A percentile compares a stretch with the other conserved stretches of the same genome.
Conservation (phyloP, 805 yeast genomes). For the Komagataella populi region DNA sequence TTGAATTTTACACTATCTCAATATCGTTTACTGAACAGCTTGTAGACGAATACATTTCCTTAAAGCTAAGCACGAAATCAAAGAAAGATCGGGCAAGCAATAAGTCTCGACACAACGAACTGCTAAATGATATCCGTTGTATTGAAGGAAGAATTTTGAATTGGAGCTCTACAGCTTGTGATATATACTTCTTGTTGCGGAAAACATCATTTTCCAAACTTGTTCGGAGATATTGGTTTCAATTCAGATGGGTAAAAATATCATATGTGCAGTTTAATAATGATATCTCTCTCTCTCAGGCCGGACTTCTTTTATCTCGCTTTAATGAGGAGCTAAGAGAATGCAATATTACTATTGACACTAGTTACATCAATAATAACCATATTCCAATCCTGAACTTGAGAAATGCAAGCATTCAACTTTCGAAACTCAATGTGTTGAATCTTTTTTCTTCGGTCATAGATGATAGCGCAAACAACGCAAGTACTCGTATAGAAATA, state of each 20-base stretch:
- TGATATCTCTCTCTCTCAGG: constrained; percentile 17
- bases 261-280: constrained; percentile 28
- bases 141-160: background rate
- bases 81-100: constrained; percentile 8
- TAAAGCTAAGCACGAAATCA: constrained; percentile 11
- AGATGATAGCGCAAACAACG: background rate
- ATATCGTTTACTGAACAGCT: constrained; percentile 29
- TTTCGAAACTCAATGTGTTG: constrained; percentile 60
- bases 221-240: constrained; percentile 7
- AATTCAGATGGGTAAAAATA: constrained; percentile 36
- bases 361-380: constrained; percentile 43
- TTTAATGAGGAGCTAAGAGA: constrained; percentile 9
- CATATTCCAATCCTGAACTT: constrained; percentile 42
- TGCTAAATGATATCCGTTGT: constrained; percentile 2
- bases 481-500: background rate
- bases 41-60: constrained; percentile 24
- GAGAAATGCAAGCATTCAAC: constrained; percentile 39
- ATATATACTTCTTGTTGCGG: background rate
- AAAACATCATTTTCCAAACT: background rate
- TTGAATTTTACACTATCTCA: constrained; percentile 4
- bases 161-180: background rate
- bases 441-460: constrained; percentile 38
- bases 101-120: constrained; percentile 11
- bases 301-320: constrained; percentile 13
- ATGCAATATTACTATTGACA: constrained; percentile 10